Percentiles rank a stretch among this genome's conserved stretches.
Conservation (phyloP, 192 early-diverging fungal genomes). For the Podila verticillata region DNA sequence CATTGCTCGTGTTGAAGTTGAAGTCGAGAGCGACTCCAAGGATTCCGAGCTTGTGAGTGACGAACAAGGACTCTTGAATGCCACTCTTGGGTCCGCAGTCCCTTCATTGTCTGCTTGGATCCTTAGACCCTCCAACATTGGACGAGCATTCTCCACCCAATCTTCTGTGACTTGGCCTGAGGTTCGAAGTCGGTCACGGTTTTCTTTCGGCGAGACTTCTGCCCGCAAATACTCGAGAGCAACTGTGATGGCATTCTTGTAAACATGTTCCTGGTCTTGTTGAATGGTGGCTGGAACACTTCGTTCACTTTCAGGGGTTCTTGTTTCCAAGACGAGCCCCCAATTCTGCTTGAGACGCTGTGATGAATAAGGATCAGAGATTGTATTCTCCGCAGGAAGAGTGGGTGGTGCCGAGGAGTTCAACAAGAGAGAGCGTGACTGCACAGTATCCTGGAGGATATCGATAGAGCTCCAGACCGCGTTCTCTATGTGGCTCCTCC, state of each 20-base stretch:
- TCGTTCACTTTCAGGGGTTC: no score
- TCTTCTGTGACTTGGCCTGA: conserved; percentile 3
- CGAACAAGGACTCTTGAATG: not conserved
- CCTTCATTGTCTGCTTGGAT: not conserved
- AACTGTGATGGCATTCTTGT: conserved; percentile 14
- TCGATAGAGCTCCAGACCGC: conserved; percentile 8
- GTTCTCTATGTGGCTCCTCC: conserved; percentile 20
- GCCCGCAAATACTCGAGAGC: not conserved
- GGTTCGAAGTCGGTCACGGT: not conserved
- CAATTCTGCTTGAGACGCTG: conserved; percentile 3
- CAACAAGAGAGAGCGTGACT: not conserved
- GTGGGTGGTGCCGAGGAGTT: no score
- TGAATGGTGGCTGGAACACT: not conserved
- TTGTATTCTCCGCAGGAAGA: not conserved
- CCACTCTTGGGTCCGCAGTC: not conserved
- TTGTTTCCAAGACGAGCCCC: conserved; percentile 6
- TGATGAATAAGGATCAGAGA: no score
- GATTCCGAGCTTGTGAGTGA: not conserved
- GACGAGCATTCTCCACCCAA: conserved; percentile 17
- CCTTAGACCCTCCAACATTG: conserved; percentile 1
- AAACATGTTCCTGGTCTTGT: not conserved
- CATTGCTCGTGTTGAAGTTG: not conserved
- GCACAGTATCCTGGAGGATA: conserved; percentile 27
- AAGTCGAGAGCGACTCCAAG: not conserved
- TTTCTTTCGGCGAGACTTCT: not conserved